Conservation (phyloP, 495 filamentous ascomycete genomes). For the Massariosphaeria phaeospora region DNA sequence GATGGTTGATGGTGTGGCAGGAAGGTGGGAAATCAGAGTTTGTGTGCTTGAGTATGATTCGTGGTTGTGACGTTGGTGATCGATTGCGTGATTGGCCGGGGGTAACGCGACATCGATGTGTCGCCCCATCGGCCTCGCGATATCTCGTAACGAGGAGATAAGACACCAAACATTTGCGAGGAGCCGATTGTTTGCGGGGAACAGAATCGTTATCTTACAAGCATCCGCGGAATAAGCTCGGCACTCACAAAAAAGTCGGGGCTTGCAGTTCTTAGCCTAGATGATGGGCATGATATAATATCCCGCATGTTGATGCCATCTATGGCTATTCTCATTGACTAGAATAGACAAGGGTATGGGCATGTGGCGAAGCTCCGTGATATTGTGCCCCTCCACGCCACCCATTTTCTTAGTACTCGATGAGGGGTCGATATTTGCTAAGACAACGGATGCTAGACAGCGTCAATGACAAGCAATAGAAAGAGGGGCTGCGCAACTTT, state of each 20-base stretch:
- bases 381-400: not conserved
- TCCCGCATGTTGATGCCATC: constrained; percentile 18
- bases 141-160: not conserved
- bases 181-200: no score
- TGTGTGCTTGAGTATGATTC: constrained; percentile 7
- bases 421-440: not conserved
- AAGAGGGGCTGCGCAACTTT: constrained; percentile 11
- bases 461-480: not conserved
- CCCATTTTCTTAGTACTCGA: not conserved
- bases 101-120: constrained; percentile 9
- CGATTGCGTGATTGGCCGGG: constrained; percentile 33
- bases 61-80: not conserved
- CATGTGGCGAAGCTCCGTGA: not conserved
- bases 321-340: constrained; percentile 1
- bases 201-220: not conserved
- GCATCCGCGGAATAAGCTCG: no score
- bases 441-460: not conserved
- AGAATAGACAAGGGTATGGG: not conserved
- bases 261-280: not conserved
- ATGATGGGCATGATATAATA: constrained; percentile 17
- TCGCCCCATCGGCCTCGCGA: not conserved
- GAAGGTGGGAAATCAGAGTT: not conserved
- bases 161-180: not conserved
- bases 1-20: constrained; percentile 14
- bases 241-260: not conserved